Base-by-base conservation (phyloP, 768 basidiomycete species). In the button mushroom (Agaricus bisporus) region DNA sequence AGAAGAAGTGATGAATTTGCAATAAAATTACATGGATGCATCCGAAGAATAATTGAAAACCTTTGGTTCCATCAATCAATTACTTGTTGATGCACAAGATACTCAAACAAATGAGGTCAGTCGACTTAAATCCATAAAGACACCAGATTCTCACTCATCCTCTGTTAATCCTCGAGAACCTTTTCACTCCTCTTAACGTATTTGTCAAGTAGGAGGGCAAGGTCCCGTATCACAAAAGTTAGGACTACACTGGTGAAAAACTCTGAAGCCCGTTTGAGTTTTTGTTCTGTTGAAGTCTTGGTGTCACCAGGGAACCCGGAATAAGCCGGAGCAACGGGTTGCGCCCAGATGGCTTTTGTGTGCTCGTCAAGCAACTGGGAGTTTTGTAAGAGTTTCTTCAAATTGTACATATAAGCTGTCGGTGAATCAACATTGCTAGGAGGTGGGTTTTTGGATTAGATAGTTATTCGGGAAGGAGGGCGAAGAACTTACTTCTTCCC, bases 111-210 rank as follows among this genome's bases (percentile, higher is more conserved):
- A 14, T 10, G 18, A 32, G 44, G 44, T n/a, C 26, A 32, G 17
- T 17, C 38, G 6, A 17, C 12, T 5, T 12, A 39, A 17, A 39
- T 17, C 38, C 38, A 17, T n/a, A 17, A 22, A 39, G 38, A 17
- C 17, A 39, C 2, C 38, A 39, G 2, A 5, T 39, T 39, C 38
- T 14, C 12, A 14, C 15, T 6, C 38, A 39, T 15, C 15, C 5
- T 39, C 6, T n/a, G 12, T 75, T 74, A 92, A 65, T 94, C 91
- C 36, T 83, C 88, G 36, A 92, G 77, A 88, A 90, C 91, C 70
- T 91, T 91, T 71, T 91, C 91, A 70, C 89, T 91, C 67, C 90
- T 89, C 78, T 93, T 93, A 58, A 86, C 88, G 67, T 93, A 94
- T 71, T 95, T 94, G 75, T 95, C 93, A 57, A 95, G 75, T 47